Percentiles rank a stretch among this genome's conserved stretches.
Evolutionary conservation across 2,329 filamentous ascomycete species (phyloP).

Genomic region (Aspergillus uvarum): DNA sequence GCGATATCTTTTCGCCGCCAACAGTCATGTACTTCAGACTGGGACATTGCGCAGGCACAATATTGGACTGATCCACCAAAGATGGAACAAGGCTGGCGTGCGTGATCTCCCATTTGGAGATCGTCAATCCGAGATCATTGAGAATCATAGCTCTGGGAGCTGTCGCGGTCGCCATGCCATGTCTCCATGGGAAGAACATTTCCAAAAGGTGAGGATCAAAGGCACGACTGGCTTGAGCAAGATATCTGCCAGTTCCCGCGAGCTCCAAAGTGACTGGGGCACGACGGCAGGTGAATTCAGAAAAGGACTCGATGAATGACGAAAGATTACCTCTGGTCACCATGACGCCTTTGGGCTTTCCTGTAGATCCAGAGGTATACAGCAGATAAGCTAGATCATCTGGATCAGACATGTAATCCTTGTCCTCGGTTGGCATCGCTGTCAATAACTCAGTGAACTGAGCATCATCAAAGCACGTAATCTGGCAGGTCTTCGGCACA

Average conservation of each 20-base stretch:
- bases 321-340: slow-evolving; percentile 63
- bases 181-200: slow-evolving; percentile 34
- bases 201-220: slow-evolving; percentile 34
- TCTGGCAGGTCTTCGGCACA: slow-evolving; percentile 21
- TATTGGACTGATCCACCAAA: slow-evolving; percentile 25
- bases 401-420: slow-evolving; percentile 16
- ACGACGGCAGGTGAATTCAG: slow-evolving; percentile 26
- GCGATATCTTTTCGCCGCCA: slow-evolving; percentile 39
- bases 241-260: slow-evolving; percentile 31
- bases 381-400: slow-evolving; percentile 55
- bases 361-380: slow-evolving; percentile 92
- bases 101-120: slow-evolving; percentile 30
- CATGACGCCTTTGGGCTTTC: slow-evolving; percentile 95
- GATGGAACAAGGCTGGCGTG: slow-evolving; percentile 35
- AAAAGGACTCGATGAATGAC: slow-evolving; percentile 32
- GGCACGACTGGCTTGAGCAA: slow-evolving; percentile 35
- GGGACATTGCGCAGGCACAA: slow-evolving; percentile 25
- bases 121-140: slow-evolving; percentile 26
- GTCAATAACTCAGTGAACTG: slow-evolving; percentile 16
- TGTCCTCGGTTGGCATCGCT: slow-evolving; percentile 19
- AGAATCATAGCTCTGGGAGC: slow-evolving; percentile 29
- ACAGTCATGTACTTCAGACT: slow-evolving; percentile 31
- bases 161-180: slow-evolving; percentile 29
- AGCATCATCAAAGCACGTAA: slow-evolving; percentile 24
- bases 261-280: slow-evolving; percentile 27